Evolutionary conservation across 2,329 filamentous ascomycete genomes (phyloP), one percentile per base, ranked within the genome.

Genomic region (Alternaria rosae): DNA sequence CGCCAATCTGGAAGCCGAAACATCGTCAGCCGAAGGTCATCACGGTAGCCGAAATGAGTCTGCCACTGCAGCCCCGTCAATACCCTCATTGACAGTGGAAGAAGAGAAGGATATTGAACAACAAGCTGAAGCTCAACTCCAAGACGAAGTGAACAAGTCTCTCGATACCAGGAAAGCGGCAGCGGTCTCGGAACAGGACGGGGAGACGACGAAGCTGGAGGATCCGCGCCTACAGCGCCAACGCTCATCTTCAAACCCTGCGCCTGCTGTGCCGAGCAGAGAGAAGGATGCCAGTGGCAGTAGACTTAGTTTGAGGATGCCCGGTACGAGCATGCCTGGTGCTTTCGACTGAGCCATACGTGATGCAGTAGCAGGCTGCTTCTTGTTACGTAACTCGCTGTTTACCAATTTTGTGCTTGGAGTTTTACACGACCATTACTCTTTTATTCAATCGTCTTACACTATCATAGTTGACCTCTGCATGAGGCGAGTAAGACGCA

Each of bases 81-180:
- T 50, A 35, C 54, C 47, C 12, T 23, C 54, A 5, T 47, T 41
- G 30, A 57, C 15, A 15, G 28, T 41, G 20, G 41, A 76, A 1
- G 75, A 79, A 20, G 77, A 79, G 65, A 71, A 76, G 64, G 70
- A 71, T 23, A 74, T 76, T 21, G 78, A 78, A 52, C 59, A 69
- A n/a, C 63, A 77, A 58, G 78, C 74, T n/a, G 71, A 78, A 44
- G 68, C 67, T 41, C 77, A 81, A 57, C 71, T 80, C 4, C 70
- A 77, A 30, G 64, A 66, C 11, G 77, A 78, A 62, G 70, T 76
- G 9, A 65, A 59, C 3, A 76, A 73, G 38, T 70, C 70, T 3
- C 54, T 76, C 23, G 58, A 61, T 13, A 43, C 55, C 35, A 38
- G 8, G 47, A 41, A 52, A 28, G 35, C 10, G 52, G 35, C 1